A percentile compares a stretch with the other conserved stretches of the same genome.
Conservation (phyloP, 805 yeast species). For the Starmerella roubikii region DNA sequence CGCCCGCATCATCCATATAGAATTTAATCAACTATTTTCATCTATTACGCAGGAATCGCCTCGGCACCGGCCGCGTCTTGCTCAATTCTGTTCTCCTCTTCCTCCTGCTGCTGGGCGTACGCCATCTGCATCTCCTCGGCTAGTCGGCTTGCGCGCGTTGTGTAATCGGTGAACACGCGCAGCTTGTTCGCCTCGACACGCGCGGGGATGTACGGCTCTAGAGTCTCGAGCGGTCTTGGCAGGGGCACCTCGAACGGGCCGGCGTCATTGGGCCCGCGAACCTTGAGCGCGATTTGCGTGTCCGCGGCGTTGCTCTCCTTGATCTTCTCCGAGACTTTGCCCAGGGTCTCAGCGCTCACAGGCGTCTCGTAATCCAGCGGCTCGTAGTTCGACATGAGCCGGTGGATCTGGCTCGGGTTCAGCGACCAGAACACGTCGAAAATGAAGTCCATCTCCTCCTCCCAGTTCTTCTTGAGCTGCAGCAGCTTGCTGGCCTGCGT, state of each 20-base stretch:
- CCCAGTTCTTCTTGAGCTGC: constrained; percentile 79
- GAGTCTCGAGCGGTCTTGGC: constrained; percentile 58
- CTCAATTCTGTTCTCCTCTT: no score
- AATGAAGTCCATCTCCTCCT: constrained; percentile 79
- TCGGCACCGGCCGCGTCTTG: no score
- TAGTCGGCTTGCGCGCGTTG: constrained; percentile 21
- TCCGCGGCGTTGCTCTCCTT: constrained; percentile 33
- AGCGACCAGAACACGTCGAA: constrained; percentile 90
- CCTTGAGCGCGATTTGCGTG: constrained; percentile 27
- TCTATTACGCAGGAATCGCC: no score
- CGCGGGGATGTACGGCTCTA: constrained; percentile 69
- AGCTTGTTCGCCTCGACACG: constrained; percentile 83
- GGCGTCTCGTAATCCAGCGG: constrained; percentile 94
- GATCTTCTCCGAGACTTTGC: constrained; percentile 48
- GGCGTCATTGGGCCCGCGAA: constrained; percentile 30
- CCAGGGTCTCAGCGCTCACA: constrained; percentile 64
- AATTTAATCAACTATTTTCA: no score
- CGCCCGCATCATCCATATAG: no score
- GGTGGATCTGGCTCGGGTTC: constrained; percentile 91
- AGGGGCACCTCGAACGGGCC: constrained; percentile 31
- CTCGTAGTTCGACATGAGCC: constrained; percentile 72
- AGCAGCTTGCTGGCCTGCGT: constrained; percentile 85
- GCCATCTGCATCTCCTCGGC: not conserved
- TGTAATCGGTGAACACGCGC: constrained; percentile 72
- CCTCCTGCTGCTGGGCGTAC: not conserved